These are phyloP conservation scores for Lenzites betulinus DNA, from an alignment of 768 basidiomycete species.

Conservation along the genomic window DNA sequence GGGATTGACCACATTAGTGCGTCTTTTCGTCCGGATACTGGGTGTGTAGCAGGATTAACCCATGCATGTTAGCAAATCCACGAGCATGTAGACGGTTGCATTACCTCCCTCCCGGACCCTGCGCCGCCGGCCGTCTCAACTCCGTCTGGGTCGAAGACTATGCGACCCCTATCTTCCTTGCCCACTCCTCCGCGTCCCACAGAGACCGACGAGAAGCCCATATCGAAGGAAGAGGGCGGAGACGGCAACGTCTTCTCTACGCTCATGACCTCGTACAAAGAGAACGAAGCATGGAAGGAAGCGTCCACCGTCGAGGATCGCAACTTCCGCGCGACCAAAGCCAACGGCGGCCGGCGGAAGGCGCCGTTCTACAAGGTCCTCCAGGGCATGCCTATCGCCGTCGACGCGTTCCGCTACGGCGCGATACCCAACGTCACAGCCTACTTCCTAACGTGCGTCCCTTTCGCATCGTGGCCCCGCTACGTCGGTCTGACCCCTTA, in stretches of 20 bases:
- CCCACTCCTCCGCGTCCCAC: slow-evolving; percentile 20
- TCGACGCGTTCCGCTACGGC: slow-evolving; percentile 96
- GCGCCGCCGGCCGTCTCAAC: neutral
- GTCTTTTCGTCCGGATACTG: slow-evolving; percentile 10
- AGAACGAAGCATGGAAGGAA: slow-evolving; percentile 85
- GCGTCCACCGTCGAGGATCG: slow-evolving; percentile 57
- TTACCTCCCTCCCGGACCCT: slow-evolving; percentile 38
- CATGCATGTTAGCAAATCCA: slow-evolving; percentile 44
- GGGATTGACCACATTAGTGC: slow-evolving; percentile 32
- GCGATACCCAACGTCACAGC: slow-evolving; percentile 86
- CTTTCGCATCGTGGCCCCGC: neutral
- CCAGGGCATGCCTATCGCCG: slow-evolving; percentile 97
- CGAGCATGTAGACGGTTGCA: slow-evolving; percentile 59
- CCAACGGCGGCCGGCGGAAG: slow-evolving; percentile 51
- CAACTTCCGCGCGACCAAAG: slow-evolving; percentile 47
- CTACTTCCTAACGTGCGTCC: slow-evolving; percentile 81
- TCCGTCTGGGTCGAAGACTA: slow-evolving; percentile 10
- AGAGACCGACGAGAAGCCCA: slow-evolving; percentile 10
- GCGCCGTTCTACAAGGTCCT: slow-evolving; percentile 97
- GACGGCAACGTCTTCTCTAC: slow-evolving; percentile 60
- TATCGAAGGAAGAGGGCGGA: slow-evolving; percentile 12
- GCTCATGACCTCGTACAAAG: slow-evolving; percentile 88
- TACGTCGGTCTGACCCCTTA: neutral
- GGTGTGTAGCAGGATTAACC: neutral
- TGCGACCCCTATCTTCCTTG: slow-evolving; percentile 26